These are phyloP conservation scores for Blastocystis sp. DNA, from an alignment of 352 stramenopile species.

Conservation along the genomic window DNA sequence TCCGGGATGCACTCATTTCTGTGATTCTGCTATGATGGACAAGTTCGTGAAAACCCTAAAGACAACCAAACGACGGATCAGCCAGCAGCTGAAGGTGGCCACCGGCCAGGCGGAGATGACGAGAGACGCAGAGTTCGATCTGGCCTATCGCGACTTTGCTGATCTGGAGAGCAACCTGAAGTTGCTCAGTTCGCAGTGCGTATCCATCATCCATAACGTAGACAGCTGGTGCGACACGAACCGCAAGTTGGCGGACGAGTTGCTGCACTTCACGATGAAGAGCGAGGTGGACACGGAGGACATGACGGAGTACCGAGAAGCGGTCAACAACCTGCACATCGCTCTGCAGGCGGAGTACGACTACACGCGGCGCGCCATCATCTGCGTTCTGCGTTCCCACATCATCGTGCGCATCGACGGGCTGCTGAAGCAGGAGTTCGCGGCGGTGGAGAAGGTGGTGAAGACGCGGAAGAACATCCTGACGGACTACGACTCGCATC, in stretches of 20 bases:
- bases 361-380: constrained; percentile 49
- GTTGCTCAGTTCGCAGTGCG: constrained; percentile 39
- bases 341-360: constrained; percentile 59
- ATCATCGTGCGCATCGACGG: constrained; percentile 48
- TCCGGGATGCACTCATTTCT: constrained; percentile 2
- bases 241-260: constrained; percentile 1
- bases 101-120: constrained; percentile 52
- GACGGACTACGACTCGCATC: constrained; percentile 3
- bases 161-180: constrained; percentile 64
- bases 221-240: constrained; percentile 54
- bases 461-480: constrained; percentile 64
- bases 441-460: constrained; percentile 49
- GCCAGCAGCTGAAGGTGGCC: constrained; percentile 62
- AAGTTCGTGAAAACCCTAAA: constrained; percentile 66
- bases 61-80: constrained; percentile 61
- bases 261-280: constrained; percentile 54
- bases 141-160: constrained; percentile 55
- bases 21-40: constrained; percentile 42
- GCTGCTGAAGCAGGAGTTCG: constrained; percentile 60
- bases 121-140: constrained; percentile 50
- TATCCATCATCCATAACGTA: constrained; percentile 62
- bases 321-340: constrained; percentile 23
- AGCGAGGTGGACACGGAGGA: constrained; percentile 12
- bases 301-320: constrained; percentile 36
- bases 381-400: constrained; percentile 45